Evolutionary conservation across 306 rosid genomes (phyloP).

Genomic region (Citrullus colocynthis): DNA sequence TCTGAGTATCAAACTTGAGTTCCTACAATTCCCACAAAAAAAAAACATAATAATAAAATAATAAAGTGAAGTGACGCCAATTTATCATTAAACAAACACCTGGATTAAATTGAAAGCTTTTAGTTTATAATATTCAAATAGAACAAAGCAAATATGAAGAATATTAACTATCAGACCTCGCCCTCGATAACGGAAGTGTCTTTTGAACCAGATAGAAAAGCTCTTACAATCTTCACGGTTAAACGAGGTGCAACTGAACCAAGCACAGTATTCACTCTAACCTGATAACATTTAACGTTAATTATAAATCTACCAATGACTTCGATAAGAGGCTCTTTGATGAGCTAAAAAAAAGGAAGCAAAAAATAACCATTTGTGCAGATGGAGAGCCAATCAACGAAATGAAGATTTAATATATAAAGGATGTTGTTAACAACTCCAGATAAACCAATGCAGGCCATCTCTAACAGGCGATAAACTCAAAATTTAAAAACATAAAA

Average conservation of each 20-base stretch:
- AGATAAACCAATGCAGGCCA: not conserved
- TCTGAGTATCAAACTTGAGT: conserved; percentile 57
- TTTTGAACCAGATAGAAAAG: conserved; percentile 48
- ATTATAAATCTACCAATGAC: not conserved
- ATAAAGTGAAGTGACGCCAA: not conserved
- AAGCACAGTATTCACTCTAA: conserved; percentile 74
- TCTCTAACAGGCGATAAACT: not conserved
- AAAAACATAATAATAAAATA: not conserved
- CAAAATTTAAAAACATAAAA: not conserved
- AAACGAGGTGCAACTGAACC: conserved; percentile 85
- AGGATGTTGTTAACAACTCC: not conserved
- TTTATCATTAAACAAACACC: conserved; percentile 4
- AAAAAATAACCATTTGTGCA: not conserved
- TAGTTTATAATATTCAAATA: not conserved
- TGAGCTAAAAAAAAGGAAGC: not conserved
- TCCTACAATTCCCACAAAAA: conserved; percentile 32
- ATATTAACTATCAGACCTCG: conserved; percentile 32
- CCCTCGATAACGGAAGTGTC: conserved; percentile 41
- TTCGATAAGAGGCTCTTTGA: not conserved
- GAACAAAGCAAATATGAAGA: conserved; percentile 8
- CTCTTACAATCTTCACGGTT: conserved; percentile 70
- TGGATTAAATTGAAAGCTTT: not conserved
- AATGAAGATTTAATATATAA: not conserved
- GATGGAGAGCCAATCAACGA: not conserved
- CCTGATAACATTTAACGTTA: conserved; percentile 32